Evolutionary conservation across 1,284 basidiomycete species (phyloP).

Genomic region (Moniliophthora roreri): DNA sequence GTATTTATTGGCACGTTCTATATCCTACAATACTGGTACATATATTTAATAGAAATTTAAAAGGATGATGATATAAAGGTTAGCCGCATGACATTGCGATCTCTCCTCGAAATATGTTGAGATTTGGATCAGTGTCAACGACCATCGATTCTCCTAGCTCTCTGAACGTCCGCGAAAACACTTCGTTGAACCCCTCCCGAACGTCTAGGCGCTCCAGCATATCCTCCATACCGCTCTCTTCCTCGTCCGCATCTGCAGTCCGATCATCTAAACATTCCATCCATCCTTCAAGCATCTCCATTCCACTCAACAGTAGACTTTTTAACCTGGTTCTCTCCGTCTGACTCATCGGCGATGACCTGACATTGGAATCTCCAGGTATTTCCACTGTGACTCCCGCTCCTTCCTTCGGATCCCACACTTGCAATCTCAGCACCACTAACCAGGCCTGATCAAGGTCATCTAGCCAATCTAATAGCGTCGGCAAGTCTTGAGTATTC

Average conservation of each 20-base stretch:
- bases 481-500: constrained; percentile 38
- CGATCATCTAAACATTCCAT: constrained; percentile 30
- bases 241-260: constrained; percentile 24
- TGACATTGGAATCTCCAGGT: constrained; percentile 30
- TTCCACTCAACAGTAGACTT: constrained; percentile 61
- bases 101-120: too few relatives aligned
- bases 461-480: constrained; percentile 62
- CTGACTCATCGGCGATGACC: constrained; percentile 51
- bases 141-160: constrained; percentile 42
- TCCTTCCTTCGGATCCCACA: constrained; percentile 56
- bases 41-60: too few relatives aligned
- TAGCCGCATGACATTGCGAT: too few relatives aligned
- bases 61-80: too few relatives aligned
- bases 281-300: constrained; percentile 68
- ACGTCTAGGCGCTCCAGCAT: constrained; percentile 50
- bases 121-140: constrained; percentile 14
- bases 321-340: constrained; percentile 67
- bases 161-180: constrained; percentile 58
- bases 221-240: constrained; percentile 24
- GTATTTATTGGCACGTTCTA: too few relatives aligned
- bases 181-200: constrained; percentile 58
- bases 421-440: constrained; percentile 56
- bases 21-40: too few relatives aligned
- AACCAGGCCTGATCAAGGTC: constrained; percentile 74
- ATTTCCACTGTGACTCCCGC: constrained; percentile 44